Evolutionary conservation across 441 rosid species (phyloP).

Genomic region (Aleurites moluccanus): DNA sequence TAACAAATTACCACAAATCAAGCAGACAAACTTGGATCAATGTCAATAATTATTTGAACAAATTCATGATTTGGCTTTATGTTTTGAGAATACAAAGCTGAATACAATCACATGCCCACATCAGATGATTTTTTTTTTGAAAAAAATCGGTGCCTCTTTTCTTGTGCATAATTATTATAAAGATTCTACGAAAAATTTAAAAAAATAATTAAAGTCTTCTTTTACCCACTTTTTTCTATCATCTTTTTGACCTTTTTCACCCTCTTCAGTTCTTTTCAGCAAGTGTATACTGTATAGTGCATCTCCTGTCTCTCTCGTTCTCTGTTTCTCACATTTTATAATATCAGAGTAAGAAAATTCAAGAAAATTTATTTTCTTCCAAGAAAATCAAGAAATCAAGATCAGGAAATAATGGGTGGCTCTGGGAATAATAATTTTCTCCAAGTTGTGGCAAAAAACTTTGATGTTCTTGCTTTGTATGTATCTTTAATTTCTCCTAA

Average conservation of each 20-base stretch:
- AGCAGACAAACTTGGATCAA: neutral
- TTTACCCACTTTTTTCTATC: neutral
- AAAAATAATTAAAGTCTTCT: neutral
- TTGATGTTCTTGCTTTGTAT: constrained; percentile 93
- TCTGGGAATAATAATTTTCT: constrained; percentile 46
- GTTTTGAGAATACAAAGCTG: neutral
- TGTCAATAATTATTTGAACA: no score
- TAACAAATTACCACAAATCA: neutral
- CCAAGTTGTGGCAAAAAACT: constrained; percentile 69
- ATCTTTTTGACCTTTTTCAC: constrained; percentile 13
- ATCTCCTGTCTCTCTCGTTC: neutral
- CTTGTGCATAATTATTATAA: constrained; percentile 14
- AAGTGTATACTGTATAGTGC: neutral
- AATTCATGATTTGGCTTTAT: neutral
- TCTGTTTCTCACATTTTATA: neutral
- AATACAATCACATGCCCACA: neutral
- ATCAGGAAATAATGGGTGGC: constrained; percentile 35
- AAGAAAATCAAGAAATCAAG: neutral
- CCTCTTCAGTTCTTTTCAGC: neutral
- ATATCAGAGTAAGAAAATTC: neutral
- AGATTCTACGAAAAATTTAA: no score
- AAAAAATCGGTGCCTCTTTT: constrained; percentile 28
- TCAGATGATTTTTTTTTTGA: neutral
- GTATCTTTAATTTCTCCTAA: neutral
- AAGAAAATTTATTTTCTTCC: neutral